Evolutionary conservation across 306 rosid genomes (phyloP).

Genomic region (Cotoneaster glaucophyllus): DNA sequence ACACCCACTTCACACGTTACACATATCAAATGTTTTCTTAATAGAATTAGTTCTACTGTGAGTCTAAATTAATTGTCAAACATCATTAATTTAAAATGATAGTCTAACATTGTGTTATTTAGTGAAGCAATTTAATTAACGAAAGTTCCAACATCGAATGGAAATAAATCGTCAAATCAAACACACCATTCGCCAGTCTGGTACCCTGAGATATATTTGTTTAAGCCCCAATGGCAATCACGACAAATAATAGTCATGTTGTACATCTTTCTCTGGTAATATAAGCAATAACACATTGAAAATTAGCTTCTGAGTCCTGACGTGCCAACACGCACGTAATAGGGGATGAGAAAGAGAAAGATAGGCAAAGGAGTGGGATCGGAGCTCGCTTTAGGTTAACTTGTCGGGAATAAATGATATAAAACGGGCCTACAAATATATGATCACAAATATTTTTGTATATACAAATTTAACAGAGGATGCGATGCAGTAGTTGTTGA

Average conservation of each 20-base stretch:
- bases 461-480: neutral
- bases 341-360: neutral
- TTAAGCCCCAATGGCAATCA: neutral
- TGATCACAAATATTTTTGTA: conserved; percentile 3
- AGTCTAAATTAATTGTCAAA: neutral
- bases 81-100: too few relatives aligned
- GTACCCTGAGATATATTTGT: too few relatives aligned
- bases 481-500: conserved; percentile 7
- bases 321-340: neutral
- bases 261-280: neutral
- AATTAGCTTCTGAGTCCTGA: neutral
- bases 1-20: too few relatives aligned
- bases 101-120: too few relatives aligned
- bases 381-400: neutral
- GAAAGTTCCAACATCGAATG: too few relatives aligned
- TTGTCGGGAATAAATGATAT: conserved; percentile 36
- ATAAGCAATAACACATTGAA: conserved; percentile 8
- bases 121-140: too few relatives aligned
- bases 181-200: neutral
- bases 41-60: too few relatives aligned
- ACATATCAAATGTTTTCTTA: too few relatives aligned
- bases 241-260: neutral
- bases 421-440: conserved; percentile 16
- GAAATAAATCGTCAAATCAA: neutral
- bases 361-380: neutral